Conservation (phyloP, 768 basidiomycete species). For the Tulasnella sp. region DNA sequence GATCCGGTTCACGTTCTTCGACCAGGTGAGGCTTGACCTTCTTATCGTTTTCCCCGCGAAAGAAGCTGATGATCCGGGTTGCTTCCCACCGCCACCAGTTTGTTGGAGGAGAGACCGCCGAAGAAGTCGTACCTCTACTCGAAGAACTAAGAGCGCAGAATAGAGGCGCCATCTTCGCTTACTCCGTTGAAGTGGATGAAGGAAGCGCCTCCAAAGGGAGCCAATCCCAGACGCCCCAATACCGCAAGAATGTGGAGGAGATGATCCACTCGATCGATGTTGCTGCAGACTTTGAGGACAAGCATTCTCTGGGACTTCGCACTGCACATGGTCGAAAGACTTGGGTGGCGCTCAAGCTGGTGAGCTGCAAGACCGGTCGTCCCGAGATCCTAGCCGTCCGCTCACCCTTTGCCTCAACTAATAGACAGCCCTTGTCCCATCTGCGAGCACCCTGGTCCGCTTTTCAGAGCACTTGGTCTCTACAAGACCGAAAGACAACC, state of each 20-base stretch:
- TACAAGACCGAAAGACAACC: slow-evolving; percentile 40
- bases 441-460: slow-evolving; percentile 61
- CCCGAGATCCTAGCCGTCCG: background rate
- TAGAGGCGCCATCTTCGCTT: slow-evolving; percentile 77
- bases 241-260: slow-evolving; percentile 73
- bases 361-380: slow-evolving; percentile 43
- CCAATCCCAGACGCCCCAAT: slow-evolving; percentile 44
- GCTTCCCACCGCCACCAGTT: slow-evolving; percentile 57
- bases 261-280: slow-evolving; percentile 76
- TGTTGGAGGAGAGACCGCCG: slow-evolving; percentile 84
- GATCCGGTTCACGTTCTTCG: slow-evolving; percentile 82
- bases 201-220: slow-evolving; percentile 46
- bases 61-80: slow-evolving; percentile 19
- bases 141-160: slow-evolving; percentile 63
- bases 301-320: slow-evolving; percentile 39
- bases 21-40: slow-evolving; percentile 58
- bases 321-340: slow-evolving; percentile 56
- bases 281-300: slow-evolving; percentile 78
- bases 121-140: slow-evolving; percentile 67
- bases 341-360: slow-evolving; percentile 87
- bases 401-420: slow-evolving; percentile 30
- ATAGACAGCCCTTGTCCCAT: slow-evolving; percentile 71
- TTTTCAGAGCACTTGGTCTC: slow-evolving; percentile 60
- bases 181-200: slow-evolving; percentile 84
- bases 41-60: slow-evolving; percentile 7